Percentiles rank a stretch among this genome's conserved stretches.
Conservation (phyloP, 108 stramenopile genomes). For the Conticribra guillardii region DNA sequence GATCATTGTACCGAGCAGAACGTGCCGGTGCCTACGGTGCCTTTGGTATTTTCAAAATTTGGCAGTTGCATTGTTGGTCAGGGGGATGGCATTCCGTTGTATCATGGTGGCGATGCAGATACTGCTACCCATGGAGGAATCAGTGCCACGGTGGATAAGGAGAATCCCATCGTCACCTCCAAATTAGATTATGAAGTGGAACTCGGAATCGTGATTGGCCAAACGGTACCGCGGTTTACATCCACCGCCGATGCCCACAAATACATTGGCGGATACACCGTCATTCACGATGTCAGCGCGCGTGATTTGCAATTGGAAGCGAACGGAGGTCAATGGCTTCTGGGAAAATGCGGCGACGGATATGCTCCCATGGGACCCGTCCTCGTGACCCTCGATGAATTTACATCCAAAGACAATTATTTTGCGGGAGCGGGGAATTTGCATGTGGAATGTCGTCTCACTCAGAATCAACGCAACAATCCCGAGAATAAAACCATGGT, state of each 20-base stretch:
- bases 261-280: conserved; percentile 68
- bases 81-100: conserved; percentile 44
- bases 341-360: conserved; percentile 61
- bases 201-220: conserved; percentile 62
- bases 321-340: conserved; percentile 70
- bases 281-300: conserved; percentile 66
- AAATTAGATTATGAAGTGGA: conserved; percentile 77
- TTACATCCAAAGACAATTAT: conserved; percentile 15
- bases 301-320: conserved; percentile 73
- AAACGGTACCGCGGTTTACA: conserved; percentile 52
- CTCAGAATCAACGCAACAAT: not conserved
- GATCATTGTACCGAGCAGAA: conserved; percentile 66
- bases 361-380: conserved; percentile 72
- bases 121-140: conserved; percentile 22
- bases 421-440: conserved; percentile 48
- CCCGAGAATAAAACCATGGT: conserved; percentile 17
- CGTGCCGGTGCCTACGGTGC: conserved; percentile 54
- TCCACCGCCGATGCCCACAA: conserved; percentile 39
- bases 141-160: conserved; percentile 18
- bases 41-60: conserved; percentile 66
- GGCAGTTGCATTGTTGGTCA: conserved; percentile 53
- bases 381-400: conserved; percentile 60
- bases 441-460: conserved; percentile 58
- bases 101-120: conserved; percentile 2
- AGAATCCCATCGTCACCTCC: conserved; percentile 31